Conservation (phyloP, 805 yeast species). For the Cyberlindnera mycetangii region DNA sequence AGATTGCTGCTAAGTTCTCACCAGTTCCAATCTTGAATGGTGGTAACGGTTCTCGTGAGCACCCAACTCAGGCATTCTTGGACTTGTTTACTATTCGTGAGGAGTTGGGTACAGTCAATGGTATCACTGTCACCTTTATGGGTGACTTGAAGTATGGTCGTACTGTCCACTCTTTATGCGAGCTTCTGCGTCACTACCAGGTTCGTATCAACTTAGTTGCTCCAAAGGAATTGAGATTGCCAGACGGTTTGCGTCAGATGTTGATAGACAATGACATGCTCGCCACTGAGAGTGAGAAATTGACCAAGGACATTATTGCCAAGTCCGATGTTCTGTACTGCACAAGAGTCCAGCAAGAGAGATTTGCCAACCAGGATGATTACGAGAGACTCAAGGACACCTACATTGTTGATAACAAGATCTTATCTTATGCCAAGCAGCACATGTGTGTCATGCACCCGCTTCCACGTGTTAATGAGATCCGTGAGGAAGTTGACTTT, state of each 20-base stretch:
- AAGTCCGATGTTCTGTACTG: conserved; percentile 94
- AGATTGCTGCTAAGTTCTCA: conserved; percentile 91
- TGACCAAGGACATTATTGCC: conserved; percentile 83
- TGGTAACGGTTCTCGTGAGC: conserved; percentile 97
- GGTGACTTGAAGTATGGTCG: conserved; percentile 98
- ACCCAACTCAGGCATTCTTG: conserved; percentile 97
- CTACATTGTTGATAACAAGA: conserved; percentile 88
- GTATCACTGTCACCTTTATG: conserved; percentile 97
- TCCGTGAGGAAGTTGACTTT: conserved; percentile 96
- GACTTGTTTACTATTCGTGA: conserved; percentile 98
- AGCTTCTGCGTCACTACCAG: conserved; percentile 86
- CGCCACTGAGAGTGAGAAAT: conserved; percentile 66
- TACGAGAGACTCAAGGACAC: conserved; percentile 88
- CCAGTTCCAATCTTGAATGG: conserved; percentile 97
- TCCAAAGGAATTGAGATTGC: conserved; percentile 85
- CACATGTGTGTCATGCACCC: conserved; percentile 99
- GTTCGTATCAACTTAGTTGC: conserved; percentile 90
- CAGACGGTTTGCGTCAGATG: conserved; percentile 66
- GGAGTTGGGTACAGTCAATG: conserved; percentile 97
- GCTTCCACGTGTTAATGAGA: conserved; percentile 94
- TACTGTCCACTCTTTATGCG: conserved; percentile 95
- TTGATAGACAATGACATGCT: conserved; percentile 66
- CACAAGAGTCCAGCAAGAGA: conserved; percentile 97
- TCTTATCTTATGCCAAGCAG: conserved; percentile 88
- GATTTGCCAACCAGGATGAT: conserved; percentile 73